Evolutionary conservation across 768 basidiomycete genomes (phyloP).

Genomic region (Hygrophorus russula): DNA sequence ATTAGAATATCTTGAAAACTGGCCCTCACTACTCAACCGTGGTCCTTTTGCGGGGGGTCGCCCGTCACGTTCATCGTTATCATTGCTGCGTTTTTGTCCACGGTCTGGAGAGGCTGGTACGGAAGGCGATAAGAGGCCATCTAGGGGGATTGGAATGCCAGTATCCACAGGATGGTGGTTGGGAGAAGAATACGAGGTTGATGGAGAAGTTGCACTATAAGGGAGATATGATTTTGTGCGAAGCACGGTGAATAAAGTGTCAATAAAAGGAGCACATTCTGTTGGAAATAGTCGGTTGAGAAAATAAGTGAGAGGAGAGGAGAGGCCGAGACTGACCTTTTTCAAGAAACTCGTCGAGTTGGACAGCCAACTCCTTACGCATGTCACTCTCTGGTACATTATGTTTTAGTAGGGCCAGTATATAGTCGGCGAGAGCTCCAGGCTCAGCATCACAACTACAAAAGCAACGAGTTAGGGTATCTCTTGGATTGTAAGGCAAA

Average conservation of each 20-base stretch:
- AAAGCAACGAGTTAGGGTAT: slow-evolving; percentile 13
- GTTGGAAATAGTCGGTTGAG: slow-evolving; percentile 7
- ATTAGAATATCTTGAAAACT: slow-evolving; percentile 51
- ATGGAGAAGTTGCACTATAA: slow-evolving; percentile 34
- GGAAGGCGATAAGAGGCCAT: slow-evolving; percentile 41
- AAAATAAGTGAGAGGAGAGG: slow-evolving; percentile 8
- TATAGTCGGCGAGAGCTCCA: slow-evolving; percentile 85
- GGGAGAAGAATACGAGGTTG: slow-evolving; percentile 29
- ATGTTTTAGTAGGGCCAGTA: slow-evolving; percentile 87
- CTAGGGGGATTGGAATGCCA: slow-evolving; percentile 76
- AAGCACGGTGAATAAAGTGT: slow-evolving; percentile 76
- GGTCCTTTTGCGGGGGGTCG: slow-evolving; percentile 61
- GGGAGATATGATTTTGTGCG: slow-evolving; percentile 81
- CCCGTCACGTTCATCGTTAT: slow-evolving; percentile 50
- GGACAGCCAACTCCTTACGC: slow-evolving; percentile 60
- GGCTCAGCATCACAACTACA: slow-evolving; percentile 94
- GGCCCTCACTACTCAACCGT: slow-evolving; percentile 50
- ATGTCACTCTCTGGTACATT: slow-evolving; percentile 77
- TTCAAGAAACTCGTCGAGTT: slow-evolving; percentile 90
- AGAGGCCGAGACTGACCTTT: slow-evolving; percentile 44
- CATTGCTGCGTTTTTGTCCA: slow-evolving; percentile 52
- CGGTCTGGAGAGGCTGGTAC: slow-evolving; percentile 36
- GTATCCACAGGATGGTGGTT: slow-evolving; percentile 32
- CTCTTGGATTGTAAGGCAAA: slow-evolving; percentile 7
- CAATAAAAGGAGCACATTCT: slow-evolving; percentile 71